Conservation (phyloP, 1,284 basidiomycete genomes). For the Taiwanofungus camphoratus region DNA sequence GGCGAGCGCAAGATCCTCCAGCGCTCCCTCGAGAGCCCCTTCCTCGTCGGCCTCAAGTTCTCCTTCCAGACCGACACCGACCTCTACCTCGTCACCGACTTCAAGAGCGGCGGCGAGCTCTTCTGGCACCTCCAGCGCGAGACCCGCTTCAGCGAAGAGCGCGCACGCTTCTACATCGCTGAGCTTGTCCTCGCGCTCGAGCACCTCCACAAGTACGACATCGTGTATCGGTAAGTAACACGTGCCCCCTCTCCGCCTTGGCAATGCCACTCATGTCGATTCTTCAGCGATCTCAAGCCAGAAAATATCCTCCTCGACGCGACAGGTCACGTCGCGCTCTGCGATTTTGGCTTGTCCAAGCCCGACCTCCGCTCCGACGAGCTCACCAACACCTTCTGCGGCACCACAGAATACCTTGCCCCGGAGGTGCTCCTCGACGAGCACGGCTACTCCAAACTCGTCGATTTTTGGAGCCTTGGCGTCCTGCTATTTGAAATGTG, state of each 20-base stretch:
- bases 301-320: conserved; percentile 97
- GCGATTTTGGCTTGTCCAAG: conserved; percentile 97
- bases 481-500: conserved; percentile 97
- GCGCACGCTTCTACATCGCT: conserved; percentile 93
- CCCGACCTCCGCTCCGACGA: conserved; percentile 92
- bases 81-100: conserved; percentile 97
- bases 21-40: conserved; percentile 89
- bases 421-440: conserved; percentile 99
- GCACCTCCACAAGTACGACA: conserved; percentile 95
- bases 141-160: conserved; percentile 87
- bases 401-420: conserved; percentile 95
- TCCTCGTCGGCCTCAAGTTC: conserved; percentile 98
- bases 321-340: conserved; percentile 93
- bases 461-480: conserved; percentile 98
- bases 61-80: conserved; percentile 96
- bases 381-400: conserved; percentile 96
- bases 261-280: not conserved
- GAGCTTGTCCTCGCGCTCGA: conserved; percentile 92
- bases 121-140: conserved; percentile 98
- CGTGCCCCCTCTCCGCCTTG: not conserved
- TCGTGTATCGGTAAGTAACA: conserved; percentile 82
- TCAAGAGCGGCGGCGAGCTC: conserved; percentile 97
- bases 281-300: conserved; percentile 82
- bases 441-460: conserved; percentile 96
- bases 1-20: conserved; percentile 99